phyloP scores from a whole-genome alignment of 2,329 filamentous ascomycete genomes.

The Nannizziopsis barbatae region DNA sequence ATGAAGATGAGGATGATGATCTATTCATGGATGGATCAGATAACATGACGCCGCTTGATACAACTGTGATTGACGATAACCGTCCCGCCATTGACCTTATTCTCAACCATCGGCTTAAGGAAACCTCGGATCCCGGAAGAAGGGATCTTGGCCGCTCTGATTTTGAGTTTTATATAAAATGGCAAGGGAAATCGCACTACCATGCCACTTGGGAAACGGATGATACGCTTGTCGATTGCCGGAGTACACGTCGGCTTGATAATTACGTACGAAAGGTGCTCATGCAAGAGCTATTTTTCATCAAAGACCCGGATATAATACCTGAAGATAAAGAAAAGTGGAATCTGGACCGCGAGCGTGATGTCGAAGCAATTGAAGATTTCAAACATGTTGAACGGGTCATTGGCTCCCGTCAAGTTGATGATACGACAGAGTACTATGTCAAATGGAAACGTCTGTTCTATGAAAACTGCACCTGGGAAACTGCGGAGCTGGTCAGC shows the following conservation, averaged over 20 bases:
- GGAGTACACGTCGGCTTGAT: constrained; percentile 78
- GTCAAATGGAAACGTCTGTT: constrained; percentile 95
- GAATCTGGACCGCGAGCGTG: constrained; percentile 85
- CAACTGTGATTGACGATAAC: constrained; percentile 56
- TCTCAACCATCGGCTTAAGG: constrained; percentile 70
- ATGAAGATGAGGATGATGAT: constrained; percentile 52
- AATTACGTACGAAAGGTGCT: constrained; percentile 87
- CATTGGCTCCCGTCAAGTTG: constrained; percentile 69
- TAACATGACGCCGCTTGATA: constrained; percentile 54
- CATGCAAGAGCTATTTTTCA: constrained; percentile 65
- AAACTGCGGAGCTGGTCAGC: constrained; percentile 62
- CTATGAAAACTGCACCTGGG: constrained; percentile 95
- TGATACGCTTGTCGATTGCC: constrained; percentile 60
- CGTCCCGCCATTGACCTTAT: constrained; percentile 83
- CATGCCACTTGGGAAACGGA: constrained; percentile 92
- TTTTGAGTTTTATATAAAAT: constrained; percentile 89
- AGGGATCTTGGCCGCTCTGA: constrained; percentile 45
- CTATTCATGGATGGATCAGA: constrained; percentile 49
- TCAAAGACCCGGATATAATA: constrained; percentile 60
- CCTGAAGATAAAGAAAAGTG: constrained; percentile 87
- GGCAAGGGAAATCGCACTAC: constrained; percentile 89
- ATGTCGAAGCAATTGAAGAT: constrained; percentile 76
- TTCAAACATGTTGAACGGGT: constrained; percentile 89
- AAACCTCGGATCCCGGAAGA: constrained; percentile 43
- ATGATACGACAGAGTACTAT: constrained; percentile 74